A percentile compares a stretch with the other conserved stretches of the same genome.
These are phyloP conservation scores for Cystoisospora suis DNA, from an alignment of 169 alveolate genomes.

Conservation along the genomic window DNA sequence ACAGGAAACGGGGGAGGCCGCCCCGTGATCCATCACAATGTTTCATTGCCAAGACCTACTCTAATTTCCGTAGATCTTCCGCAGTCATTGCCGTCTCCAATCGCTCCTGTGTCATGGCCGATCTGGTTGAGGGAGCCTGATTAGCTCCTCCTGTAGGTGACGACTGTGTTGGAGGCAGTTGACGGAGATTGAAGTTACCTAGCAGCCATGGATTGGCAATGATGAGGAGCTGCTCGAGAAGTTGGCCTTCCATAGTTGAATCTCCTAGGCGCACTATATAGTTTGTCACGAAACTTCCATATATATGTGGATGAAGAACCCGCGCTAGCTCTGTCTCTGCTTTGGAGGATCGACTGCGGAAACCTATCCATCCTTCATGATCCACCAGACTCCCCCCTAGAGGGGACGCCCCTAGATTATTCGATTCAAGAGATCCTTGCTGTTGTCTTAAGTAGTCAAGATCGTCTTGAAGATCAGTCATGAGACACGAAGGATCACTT, in stretches of 20 bases:
- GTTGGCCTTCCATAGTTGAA: slow-evolving; percentile 45
- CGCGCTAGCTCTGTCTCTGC: background rate
- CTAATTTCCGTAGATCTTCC: no score
- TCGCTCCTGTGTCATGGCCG: no score
- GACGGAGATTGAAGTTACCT: no score
- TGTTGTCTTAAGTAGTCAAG: background rate
- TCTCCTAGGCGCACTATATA: slow-evolving; percentile 54
- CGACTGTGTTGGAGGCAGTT: no score
- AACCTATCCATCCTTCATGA: background rate
- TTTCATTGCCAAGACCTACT: no score
- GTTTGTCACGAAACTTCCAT: slow-evolving; percentile 28
- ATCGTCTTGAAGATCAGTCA: background rate
- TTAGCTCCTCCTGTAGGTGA: no score
- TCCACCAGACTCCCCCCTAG: background rate
- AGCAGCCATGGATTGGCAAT: no score
- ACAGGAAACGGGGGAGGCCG: no score
- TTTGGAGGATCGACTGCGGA: background rate
- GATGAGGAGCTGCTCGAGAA: slow-evolving; percentile 17
- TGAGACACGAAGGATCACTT: background rate
- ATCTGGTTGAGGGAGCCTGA: no score
- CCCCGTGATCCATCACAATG: no score
- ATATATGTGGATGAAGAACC: background rate
- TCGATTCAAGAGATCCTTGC: background rate
- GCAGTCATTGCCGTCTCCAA: no score
- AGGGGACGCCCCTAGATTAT: background rate